These are phyloP conservation scores for Dacryopinax primogenitus DNA, from an alignment of 768 basidiomycete genomes.

Conservation along the genomic window DNA sequence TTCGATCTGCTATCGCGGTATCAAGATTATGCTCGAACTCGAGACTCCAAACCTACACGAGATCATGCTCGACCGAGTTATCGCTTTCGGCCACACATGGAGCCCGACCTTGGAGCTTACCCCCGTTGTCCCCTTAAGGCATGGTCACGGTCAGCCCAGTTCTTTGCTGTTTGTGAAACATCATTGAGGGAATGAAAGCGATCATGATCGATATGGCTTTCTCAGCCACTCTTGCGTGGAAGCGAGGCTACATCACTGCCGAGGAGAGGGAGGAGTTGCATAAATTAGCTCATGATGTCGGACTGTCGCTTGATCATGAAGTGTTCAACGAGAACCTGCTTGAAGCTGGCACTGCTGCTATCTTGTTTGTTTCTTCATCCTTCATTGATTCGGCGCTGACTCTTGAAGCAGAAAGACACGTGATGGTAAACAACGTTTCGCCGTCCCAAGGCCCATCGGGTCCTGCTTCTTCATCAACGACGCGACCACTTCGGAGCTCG, in stretches of 20 bases:
- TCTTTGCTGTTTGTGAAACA: conserved; percentile 19
- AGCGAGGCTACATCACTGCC: conserved; percentile 26
- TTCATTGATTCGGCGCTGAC: too few species aligned
- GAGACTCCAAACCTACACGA: conserved; percentile 31
- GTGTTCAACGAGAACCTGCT: conserved; percentile 25
- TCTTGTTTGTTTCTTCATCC: conserved; percentile 19
- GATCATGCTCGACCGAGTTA: conserved; percentile 29
- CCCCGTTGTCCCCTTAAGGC: conserved; percentile 26
- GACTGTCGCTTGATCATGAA: conserved; percentile 28
- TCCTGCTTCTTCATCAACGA: conserved; percentile 30
- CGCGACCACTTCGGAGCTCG: conserved; percentile 25
- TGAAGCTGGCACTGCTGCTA: conserved; percentile 25
- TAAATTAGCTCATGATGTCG: conserved; percentile 24
- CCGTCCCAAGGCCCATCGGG: conserved; percentile 27
- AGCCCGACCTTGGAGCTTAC: conserved; percentile 27
- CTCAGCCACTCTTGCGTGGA: conserved; percentile 28
- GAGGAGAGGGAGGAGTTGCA: conserved; percentile 27
- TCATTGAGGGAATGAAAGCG: neutral
- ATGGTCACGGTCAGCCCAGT: conserved; percentile 23
- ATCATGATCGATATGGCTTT: conserved; percentile 29
- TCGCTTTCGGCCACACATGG: conserved; percentile 29
- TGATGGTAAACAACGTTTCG: conserved; percentile 28
- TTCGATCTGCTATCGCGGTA: conserved; percentile 27
- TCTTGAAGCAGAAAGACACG: conserved; percentile 20
- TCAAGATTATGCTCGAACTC: conserved; percentile 30